phyloP scores from a whole-genome alignment of 2,329 filamentous ascomycete species.

The Lasiodiplodia theobromae region DNA sequence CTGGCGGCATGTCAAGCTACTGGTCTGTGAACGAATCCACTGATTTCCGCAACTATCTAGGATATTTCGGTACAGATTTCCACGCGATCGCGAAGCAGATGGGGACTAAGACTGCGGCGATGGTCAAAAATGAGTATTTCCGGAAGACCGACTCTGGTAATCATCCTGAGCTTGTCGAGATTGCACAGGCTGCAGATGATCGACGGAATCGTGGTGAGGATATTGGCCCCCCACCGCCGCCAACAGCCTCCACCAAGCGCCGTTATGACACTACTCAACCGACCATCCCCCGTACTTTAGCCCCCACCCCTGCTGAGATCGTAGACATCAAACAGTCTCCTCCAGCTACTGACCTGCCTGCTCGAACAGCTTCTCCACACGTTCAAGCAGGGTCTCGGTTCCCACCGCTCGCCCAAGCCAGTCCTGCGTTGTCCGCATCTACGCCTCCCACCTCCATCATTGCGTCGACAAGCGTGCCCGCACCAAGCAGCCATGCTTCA shows the following conservation, averaged over 20 bases:
- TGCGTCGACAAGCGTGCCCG: slow-evolving; percentile 25
- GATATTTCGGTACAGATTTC: slow-evolving; percentile 82
- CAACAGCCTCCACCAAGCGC: slow-evolving; percentile 56
- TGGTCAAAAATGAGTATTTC: slow-evolving; percentile 67
- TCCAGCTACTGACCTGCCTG: slow-evolving; percentile 37
- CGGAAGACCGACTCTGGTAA: slow-evolving; percentile 54
- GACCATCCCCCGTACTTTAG: slow-evolving; percentile 50
- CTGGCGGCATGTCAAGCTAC: slow-evolving; percentile 74
- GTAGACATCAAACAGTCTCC: slow-evolving; percentile 50
- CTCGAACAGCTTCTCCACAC: slow-evolving; percentile 49
- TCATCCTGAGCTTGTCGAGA: slow-evolving; percentile 49
- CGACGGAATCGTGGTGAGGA: slow-evolving; percentile 54
- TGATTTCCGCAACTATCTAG: slow-evolving; percentile 76
- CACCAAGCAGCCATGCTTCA: slow-evolving; percentile 25
- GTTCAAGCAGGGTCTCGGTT: slow-evolving; percentile 39
- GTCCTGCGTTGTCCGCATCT: slow-evolving; percentile 33
- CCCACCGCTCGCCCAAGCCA: slow-evolving; percentile 43
- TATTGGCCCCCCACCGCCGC: slow-evolving; percentile 56
- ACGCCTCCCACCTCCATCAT: slow-evolving; percentile 19
- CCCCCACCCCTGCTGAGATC: slow-evolving; percentile 52
- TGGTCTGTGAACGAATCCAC: slow-evolving; percentile 85
- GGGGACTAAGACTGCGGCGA: slow-evolving; percentile 85
- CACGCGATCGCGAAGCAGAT: slow-evolving; percentile 76
- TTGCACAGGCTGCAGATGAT: slow-evolving; percentile 52
- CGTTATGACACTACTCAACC: slow-evolving; percentile 54